Base-by-base conservation (phyloP, 2,329 filamentous ascomycete species). In the Claviceps maximensis region DNA sequence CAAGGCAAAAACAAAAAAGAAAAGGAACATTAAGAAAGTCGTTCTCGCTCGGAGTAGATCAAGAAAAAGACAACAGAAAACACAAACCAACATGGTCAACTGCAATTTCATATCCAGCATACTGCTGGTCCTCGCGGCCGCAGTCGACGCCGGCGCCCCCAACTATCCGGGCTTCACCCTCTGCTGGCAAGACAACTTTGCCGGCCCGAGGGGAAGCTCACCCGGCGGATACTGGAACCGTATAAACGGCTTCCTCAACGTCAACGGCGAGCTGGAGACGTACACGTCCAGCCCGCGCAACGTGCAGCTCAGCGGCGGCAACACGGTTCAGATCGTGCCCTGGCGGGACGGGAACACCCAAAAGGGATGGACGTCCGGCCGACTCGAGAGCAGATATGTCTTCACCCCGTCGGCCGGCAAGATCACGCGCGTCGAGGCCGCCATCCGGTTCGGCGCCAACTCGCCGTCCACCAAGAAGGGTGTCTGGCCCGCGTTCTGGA, bases 401-500 rank as follows among this genome's bases (percentile, higher is more conserved):
- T 72, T 76, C 57, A 76, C 72, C 0, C 77, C 78, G 0, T 54
- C 58, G 1, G 55, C 67, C 1, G 74, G 75, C 56, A 71, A 69
- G 54, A 59, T 73, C 31, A 78, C 74, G 23, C 64, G 70, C 42
- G 65, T 75, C 29, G 72, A 78, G 55, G 70, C 72, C 4, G 62
- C 63, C 25, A 64, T 80, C 47, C 71, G 75, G 38, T 67, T 79
- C 47, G 78, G 74, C 13, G 59, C 59, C 54, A 72, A 72, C 62
- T 44, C 62, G 1, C 59, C 61, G 44, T 67, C 68, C 2, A 61
- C 62, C 45, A 76, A 78, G 63, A 69, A 78, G 58, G 78, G 78
- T 4, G 68, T 80, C 49, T 81, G 77, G 78, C 77, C 78, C 0
- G 78, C 78, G 0, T 80, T 80, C 59, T 81, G 77, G 77, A 67